Evolutionary conservation across 345 rosid species (phyloP), one percentile per base, ranked within the genome.

Genomic region (Gossypium stocksii): DNA sequence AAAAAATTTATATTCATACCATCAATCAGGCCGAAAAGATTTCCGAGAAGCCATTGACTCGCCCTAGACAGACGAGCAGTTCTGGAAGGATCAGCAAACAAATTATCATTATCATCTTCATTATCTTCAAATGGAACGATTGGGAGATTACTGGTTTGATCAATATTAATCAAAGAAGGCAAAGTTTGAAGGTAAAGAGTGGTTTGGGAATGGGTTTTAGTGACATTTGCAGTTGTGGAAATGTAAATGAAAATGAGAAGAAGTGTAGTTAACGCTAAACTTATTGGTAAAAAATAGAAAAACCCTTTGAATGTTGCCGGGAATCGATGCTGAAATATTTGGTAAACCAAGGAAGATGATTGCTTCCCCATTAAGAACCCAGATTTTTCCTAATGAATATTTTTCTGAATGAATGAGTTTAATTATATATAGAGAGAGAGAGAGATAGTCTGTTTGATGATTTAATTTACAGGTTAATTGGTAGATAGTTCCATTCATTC

Each of bases 211-310:
- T 57, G 61, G 5, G 10, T 57, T 9, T 78, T 57, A 80, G 80
- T 78, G 72, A 87, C 75, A 48, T 68, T 73, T 41, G 85, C 82
- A n/a, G 87, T 86, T 8, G 80, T 69, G 79, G 80, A 71, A 65
- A 85, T 54, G 76, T 86, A 83, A 71, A 86, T 59, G 78, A 86
- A 81, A 74, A 86, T 66, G 83, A 79, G 66, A 29, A 84, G 82
- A 65, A 82, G 80, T 60, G 85, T 79, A 5, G 79, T 54, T 73
- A 88, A 80, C 13, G 89, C 88, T 73, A 85, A 64, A 80, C 77
- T 75, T 15, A 85, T 68, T 12, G 87, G 86, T 16, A 85, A 60
- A 74, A 83, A 76, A 84, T 84, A 81, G 78, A 83, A 82, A 66
- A 65, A 76, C 56, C 66, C 77, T 73, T 63, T 78, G 61, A 19